Evolutionary conservation across 2,329 filamentous ascomycete species (phyloP).

Genomic region (Exophiala xenobiotica): DNA sequence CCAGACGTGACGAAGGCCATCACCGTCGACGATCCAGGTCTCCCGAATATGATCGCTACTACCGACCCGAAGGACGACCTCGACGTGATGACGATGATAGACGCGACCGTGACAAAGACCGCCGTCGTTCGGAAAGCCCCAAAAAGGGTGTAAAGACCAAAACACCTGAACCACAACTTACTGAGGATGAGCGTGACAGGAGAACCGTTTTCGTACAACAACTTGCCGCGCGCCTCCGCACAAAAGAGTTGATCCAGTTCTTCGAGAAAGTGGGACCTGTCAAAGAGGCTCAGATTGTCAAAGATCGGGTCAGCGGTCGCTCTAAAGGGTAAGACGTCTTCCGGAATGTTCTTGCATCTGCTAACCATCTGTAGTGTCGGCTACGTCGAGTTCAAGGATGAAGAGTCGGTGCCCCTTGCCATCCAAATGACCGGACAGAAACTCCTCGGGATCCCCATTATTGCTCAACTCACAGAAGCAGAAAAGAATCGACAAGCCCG

Average conservation of each 20-base stretch:
- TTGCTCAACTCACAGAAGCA: constrained; percentile 96
- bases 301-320: constrained; percentile 92
- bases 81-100: constrained; percentile 51
- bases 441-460: constrained; percentile 96
- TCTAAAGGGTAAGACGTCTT: constrained; percentile 81
- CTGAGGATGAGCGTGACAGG: constrained; percentile 93
- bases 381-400: constrained; percentile 97
- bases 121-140: constrained; percentile 45
- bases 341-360: constrained; percentile 13
- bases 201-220: constrained; percentile 98
- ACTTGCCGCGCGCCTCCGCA: constrained; percentile 87
- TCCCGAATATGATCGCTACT: constrained; percentile 60
- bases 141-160: constrained; percentile 43
- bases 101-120: constrained; percentile 46
- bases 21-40: constrained; percentile 74
- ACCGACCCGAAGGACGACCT: constrained; percentile 50
- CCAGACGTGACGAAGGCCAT: constrained; percentile 63
- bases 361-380: constrained; percentile 70
- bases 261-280: constrained; percentile 94
- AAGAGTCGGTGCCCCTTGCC: constrained; percentile 89
- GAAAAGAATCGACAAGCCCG: constrained; percentile 98
- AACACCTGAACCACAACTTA: constrained; percentile 68
- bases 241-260: constrained; percentile 88
- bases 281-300: constrained; percentile 97
- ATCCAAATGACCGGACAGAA: constrained; percentile 98